Evolutionary conservation across 805 yeast species (phyloP).

Genomic region (Candida nitratophila): DNA sequence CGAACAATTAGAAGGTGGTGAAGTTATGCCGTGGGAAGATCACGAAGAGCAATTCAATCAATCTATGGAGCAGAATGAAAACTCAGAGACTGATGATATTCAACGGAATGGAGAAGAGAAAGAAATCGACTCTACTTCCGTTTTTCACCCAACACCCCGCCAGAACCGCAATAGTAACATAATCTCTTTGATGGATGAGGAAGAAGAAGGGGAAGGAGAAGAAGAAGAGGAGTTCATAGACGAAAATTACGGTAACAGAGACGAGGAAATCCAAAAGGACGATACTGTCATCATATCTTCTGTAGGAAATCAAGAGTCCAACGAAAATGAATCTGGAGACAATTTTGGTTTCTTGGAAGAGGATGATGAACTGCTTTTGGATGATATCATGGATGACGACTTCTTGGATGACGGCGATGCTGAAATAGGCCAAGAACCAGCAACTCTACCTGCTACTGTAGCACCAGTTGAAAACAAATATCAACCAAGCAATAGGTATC

Average conservation of each 20-base stretch:
- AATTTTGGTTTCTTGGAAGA: slow-evolving; percentile 35
- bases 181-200: not conserved
- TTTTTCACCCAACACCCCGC: slow-evolving; percentile 5
- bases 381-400: slow-evolving; percentile 33
- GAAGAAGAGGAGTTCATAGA: not conserved
- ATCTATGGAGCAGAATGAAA: slow-evolving; percentile 1
- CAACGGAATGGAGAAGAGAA: slow-evolving; percentile 2
- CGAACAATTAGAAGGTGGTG: slow-evolving; percentile 2
- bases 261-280: not conserved
- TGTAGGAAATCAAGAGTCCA: slow-evolving; percentile 8
- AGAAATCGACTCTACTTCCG: not conserved
- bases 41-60: not conserved
- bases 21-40: slow-evolving; percentile 13
- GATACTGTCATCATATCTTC: slow-evolving; percentile 16
- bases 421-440: not conserved
- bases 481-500: not conserved
- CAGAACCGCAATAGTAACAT: not conserved
- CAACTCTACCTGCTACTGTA: not conserved
- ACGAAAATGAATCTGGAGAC: slow-evolving; percentile 8
- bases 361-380: slow-evolving; percentile 35
- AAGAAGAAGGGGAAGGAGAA: not conserved
- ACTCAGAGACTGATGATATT: not conserved
- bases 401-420: slow-evolving; percentile 19
- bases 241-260: not conserved
- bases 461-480: not conserved